Evolutionary conservation across 2,329 filamentous ascomycete genomes (phyloP).

Genomic region (Penicillium sp.): DNA sequence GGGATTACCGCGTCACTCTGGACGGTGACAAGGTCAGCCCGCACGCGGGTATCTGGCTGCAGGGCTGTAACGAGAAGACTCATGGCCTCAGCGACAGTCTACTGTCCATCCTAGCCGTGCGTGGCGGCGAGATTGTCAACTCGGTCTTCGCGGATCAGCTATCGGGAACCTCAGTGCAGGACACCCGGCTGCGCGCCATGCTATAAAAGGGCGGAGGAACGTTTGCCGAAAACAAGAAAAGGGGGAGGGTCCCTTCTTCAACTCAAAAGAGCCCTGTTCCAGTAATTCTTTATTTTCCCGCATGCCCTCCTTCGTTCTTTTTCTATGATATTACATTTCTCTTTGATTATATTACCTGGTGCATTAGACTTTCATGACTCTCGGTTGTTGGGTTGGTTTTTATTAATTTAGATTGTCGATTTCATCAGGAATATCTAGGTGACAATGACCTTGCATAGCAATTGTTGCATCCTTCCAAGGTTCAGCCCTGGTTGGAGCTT

Average conservation of each 20-base stretch:
- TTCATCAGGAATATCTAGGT: too few relatives aligned
- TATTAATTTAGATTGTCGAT: too few relatives aligned
- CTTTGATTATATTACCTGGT: too few relatives aligned
- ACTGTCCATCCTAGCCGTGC: slow-evolving; percentile 70
- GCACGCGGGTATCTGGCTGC: slow-evolving; percentile 81
- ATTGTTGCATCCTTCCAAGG: too few relatives aligned
- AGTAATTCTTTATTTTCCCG: neutral
- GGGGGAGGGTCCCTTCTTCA: neutral
- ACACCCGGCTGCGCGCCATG: slow-evolving; percentile 35
- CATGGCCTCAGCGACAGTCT: slow-evolving; percentile 85
- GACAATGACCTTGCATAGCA: too few relatives aligned
- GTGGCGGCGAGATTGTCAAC: slow-evolving; percentile 73
- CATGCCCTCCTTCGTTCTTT: too few relatives aligned
- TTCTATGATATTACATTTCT: too few relatives aligned
- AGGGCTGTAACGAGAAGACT: slow-evolving; percentile 88
- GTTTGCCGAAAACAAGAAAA: neutral
- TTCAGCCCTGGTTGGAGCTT: too few relatives aligned
- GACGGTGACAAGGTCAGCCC: slow-evolving; percentile 63
- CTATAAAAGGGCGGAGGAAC: slow-evolving; percentile 20
- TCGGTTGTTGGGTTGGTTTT: too few relatives aligned
- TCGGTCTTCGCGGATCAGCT: slow-evolving; percentile 62
- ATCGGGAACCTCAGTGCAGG: slow-evolving; percentile 30
- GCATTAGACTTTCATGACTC: too few relatives aligned
- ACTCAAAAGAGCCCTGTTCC: too few relatives aligned
- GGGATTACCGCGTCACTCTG: slow-evolving; percentile 78